Base-by-base conservation (phyloP, 352 stramenopile species). In the Thraustochytrium sp. region DNA sequence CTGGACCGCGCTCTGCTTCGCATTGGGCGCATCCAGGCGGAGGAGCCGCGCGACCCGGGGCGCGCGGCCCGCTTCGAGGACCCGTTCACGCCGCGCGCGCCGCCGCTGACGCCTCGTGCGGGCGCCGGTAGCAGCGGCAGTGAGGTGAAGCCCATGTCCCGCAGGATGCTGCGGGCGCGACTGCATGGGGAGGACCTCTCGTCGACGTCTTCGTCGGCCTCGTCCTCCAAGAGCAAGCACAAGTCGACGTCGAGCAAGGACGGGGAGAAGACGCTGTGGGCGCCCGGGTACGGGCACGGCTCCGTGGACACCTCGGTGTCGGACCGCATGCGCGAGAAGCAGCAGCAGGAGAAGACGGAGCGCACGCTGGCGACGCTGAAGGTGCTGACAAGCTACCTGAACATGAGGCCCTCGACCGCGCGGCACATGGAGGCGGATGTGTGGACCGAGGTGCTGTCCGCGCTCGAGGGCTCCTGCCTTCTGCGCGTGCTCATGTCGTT, bases 291-390 rank as follows among this genome's bases (percentile, higher is more conserved):
- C 42, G 74, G 74, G 5, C 51, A 82, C 29, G 74, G 74, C n/a
- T 40, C 18, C 26, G 54, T 48, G 37, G 74, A 82, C 51, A 82
- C 74, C 31, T 55, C 74, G 3, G 31, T 55, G 5, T 82, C 74
- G 37, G 74, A 82, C 34, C 74, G 74, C 51, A 82, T 68, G 74
- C 51, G 74, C 53, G 74, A 82, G 74, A 56, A 82, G 56, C 51
- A 76, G 55, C 74, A 82, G 29, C 31, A 73, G 18, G 44, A 73
- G 38, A 82, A 82, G 38, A 56, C 51, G 55, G 34, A 82, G n/a
- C 74, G 74, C 31, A 82, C 74, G 0, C 74, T 82, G 3, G 53
- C 51, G 13, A 82, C 74, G 23, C 8, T 82, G n/a, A 61, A 75
- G 23, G 65, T 56, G 8, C 13, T 82, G 74, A 68, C 40, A 21